Evolutionary conservation across 805 yeast genomes (phyloP), one percentile per base, ranked within the genome.

Genomic region (Barnettozyma siamensis): DNA sequence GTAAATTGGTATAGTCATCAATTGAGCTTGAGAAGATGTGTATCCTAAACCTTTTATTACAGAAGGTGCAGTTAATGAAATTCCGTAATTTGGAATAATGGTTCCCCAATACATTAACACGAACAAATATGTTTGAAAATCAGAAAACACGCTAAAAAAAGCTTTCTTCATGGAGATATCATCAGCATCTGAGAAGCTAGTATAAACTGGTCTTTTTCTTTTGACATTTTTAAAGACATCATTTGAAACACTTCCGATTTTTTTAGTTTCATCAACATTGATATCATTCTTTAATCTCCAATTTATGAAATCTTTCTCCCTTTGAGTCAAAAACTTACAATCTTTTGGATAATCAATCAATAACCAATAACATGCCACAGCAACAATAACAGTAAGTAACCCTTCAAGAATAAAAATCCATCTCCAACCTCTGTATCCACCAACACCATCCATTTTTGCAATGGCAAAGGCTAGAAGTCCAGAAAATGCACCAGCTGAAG

Each of bases 401-500:
- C 42, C 42, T 38, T 42, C 45, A 5, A 42, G 55, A 20, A 72
- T 59, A 50, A 67, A 68, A n/a, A 72, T 53, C 43, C 65, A 60
- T 50, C 67, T 62, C 76, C 76, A 72, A 4, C 72, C 47, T 62
- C 66, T 53, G 60, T 69, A 49, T 1, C 62, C 60, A 7, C 63
- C 64, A n/a, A 39, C 66, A 57, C 58, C 53, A 33, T 54, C 54
- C 48, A 64, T 49, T 29, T 54, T 54, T 13, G 57, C 54, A 41
- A 64, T 62, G 7, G 60, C 68, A 46, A 57, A 65, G 3, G 73
- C 67, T 58, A 76, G 47, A 55, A 63, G 46, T 55, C 66, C 54
- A 68, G 73, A 55, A 60, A 59, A 61, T 5, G 70, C 69, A 33
- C 80, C 77, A 20, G 77, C 69, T 38, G 51, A 54, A 37, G 70